A percentile compares a stretch with the other conserved stretches of the same genome.
These are phyloP conservation scores for Paecilomyces sp. DNA, from an alignment of 2,329 filamentous ascomycete species.

Conservation along the genomic window DNA sequence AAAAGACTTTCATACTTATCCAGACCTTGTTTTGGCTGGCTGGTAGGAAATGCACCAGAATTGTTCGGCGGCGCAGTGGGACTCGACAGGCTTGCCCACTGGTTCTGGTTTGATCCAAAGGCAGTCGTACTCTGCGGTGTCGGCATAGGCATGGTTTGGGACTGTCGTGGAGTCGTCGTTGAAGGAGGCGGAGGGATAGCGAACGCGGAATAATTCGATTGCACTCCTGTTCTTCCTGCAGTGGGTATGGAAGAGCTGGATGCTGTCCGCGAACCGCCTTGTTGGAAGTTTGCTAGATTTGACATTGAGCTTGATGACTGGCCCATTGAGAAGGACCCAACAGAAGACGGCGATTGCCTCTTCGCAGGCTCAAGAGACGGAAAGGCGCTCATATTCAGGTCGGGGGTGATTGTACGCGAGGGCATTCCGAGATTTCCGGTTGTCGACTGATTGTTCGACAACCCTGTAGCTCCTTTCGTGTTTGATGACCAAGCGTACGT, in stretches of 20 bases:
- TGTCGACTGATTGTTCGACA: constrained; percentile 6
- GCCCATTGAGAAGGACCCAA: constrained; percentile 19
- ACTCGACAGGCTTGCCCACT: constrained; percentile 9
- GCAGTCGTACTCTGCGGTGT: constrained; percentile 10
- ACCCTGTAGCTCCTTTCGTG: constrained; percentile 12
- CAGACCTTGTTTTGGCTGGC: constrained; percentile 35
- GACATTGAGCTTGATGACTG: constrained; percentile 15
- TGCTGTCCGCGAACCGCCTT: not conserved
- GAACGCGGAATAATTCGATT: constrained; percentile 27
- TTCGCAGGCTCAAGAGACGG: constrained; percentile 38
- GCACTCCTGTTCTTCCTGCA: constrained; percentile 16
- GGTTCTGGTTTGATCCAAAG: constrained; percentile 12
- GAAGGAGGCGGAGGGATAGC: constrained; percentile 36
- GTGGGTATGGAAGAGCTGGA: constrained; percentile 6
- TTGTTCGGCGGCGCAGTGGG: constrained; percentile 17
- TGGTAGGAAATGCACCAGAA: constrained; percentile 13
- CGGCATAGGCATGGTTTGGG: constrained; percentile 3
- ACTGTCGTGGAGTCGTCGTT: constrained; percentile 10
- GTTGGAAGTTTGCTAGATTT: constrained; percentile 2
- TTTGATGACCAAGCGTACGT: constrained; percentile 40
- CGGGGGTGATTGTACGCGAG: constrained; percentile 46
- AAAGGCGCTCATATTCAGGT: constrained; percentile 42
- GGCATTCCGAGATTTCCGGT: constrained; percentile 14
- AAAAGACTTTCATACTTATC: constrained; percentile 53
- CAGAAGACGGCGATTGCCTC: constrained; percentile 22